A percentile compares a stretch with the other conserved stretches of the same genome.
Evolutionary conservation across 208 protist genomes (phyloP).

Genomic region (Phytomonas francai): DNA sequence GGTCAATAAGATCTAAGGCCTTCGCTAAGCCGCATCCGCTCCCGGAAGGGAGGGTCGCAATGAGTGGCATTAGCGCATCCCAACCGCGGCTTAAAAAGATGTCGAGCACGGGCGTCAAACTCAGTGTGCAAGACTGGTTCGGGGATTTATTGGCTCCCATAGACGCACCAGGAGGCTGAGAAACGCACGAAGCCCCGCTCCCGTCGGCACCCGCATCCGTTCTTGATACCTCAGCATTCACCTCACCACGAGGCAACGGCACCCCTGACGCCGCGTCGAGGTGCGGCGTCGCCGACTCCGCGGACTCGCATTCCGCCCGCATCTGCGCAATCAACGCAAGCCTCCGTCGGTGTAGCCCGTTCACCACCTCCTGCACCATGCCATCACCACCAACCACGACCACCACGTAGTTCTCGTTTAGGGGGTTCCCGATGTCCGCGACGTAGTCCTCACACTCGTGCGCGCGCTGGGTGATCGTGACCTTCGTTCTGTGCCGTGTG

Average conservation of each 20-base stretch:
- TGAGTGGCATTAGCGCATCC: conserved; percentile 41
- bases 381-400: conserved; percentile 71
- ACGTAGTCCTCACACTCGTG: conserved; percentile 80
- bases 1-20: conserved; percentile 43
- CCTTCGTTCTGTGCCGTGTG: conserved; percentile 48
- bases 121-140: neutral
- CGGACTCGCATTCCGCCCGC: neutral
- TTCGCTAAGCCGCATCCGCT: conserved; percentile 83
- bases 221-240: neutral
- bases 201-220: neutral
- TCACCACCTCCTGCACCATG: conserved; percentile 76
- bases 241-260: neutral
- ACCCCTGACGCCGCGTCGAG: neutral
- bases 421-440: conserved; percentile 45
- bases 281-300: neutral
- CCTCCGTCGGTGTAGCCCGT: conserved; percentile 64
- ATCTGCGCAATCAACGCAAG: conserved; percentile 28
- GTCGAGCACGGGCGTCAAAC: conserved; percentile 8
- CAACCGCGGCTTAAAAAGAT: conserved; percentile 21
- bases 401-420: conserved; percentile 45
- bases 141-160: neutral
- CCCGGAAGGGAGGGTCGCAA: conserved; percentile 70
- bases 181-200: conserved; percentile 6
- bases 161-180: conserved; percentile 8
- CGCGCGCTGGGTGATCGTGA: conserved; percentile 43